phyloP scores from a whole-genome alignment of 208 protist genomes.

The Acanthamoeba lenticulata region DNA sequence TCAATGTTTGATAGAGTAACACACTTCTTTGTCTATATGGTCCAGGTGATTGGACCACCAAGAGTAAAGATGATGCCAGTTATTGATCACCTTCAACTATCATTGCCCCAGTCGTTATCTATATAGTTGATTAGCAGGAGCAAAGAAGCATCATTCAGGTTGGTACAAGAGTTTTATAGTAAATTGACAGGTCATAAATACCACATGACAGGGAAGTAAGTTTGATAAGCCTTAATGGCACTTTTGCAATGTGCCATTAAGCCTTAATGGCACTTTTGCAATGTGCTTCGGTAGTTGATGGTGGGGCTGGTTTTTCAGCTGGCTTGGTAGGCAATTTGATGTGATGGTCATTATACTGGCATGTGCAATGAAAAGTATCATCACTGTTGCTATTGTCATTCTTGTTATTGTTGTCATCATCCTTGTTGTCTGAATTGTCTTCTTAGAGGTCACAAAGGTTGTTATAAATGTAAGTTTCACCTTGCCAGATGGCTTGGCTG shows the following conservation, averaged over 20 bases:
- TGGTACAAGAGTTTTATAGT: background rate
- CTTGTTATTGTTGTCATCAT: too few species aligned
- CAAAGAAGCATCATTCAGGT: background rate
- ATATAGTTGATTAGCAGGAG: background rate
- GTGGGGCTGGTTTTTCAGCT: background rate
- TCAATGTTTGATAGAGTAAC: background rate
- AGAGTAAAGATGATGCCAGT: conserved; percentile 2
- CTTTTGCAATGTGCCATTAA: background rate
- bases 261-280: background rate
- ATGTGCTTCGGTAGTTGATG: background rate
- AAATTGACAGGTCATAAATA: background rate
- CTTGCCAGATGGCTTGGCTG: background rate
- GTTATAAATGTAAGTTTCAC: too few species aligned
- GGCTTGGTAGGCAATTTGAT: too few species aligned
- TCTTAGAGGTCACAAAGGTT: too few species aligned
- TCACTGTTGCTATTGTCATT: too few species aligned
- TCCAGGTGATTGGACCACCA: conserved; percentile 33
- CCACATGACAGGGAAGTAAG: too few species aligned
- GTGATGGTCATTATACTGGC: too few species aligned
- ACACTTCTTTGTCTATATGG: background rate
- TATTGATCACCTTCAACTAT: background rate
- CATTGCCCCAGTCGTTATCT: conserved; percentile 5
- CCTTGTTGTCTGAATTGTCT: too few species aligned
- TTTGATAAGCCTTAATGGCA: too few species aligned
- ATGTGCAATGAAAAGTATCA: too few species aligned